Evolutionary conservation across 257 asterid species (phyloP).

Genomic region (Linaria vulgaris): DNA sequence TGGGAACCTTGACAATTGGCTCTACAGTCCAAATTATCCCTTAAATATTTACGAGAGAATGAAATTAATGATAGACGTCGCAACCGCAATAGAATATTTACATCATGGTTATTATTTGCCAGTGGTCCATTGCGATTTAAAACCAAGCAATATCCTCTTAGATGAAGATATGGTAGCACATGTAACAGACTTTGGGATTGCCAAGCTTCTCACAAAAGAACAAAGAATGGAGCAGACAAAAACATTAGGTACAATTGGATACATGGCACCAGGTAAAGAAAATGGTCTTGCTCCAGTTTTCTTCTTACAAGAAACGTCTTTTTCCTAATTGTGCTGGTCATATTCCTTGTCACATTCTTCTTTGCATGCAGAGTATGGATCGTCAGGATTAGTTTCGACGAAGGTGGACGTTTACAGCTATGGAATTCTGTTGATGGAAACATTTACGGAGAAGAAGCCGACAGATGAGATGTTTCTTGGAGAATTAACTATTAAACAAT

Average conservation of each 20-base stretch:
- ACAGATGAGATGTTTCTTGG: slow-evolving; percentile 33
- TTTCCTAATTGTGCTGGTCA: not conserved
- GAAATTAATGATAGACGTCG: slow-evolving; percentile 8
- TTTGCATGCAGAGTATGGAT: slow-evolving; percentile 47
- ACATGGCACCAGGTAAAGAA: slow-evolving; percentile 26
- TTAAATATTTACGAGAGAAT: not conserved
- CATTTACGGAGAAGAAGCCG: slow-evolving; percentile 38
- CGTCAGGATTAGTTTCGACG: slow-evolving; percentile 38
- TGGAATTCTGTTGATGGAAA: slow-evolving; percentile 43
- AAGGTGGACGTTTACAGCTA: slow-evolving; percentile 18
- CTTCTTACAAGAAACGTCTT: not conserved
- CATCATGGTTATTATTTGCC: no score
- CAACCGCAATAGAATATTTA: not conserved
- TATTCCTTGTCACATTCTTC: no score
- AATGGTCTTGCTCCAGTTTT: not conserved
- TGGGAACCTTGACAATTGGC: slow-evolving; percentile 17
- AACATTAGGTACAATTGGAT: not conserved
- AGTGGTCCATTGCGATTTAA: no score
- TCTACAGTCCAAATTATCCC: not conserved
- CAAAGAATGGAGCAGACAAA: not conserved
- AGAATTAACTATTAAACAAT: slow-evolving; percentile 27
- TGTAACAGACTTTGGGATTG: not conserved
- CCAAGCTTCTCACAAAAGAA: not conserved
- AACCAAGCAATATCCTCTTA: no score
- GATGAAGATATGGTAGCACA: no score